A percentile compares a stretch with the other conserved stretches of the same genome.
Conservation (phyloP, 768 basidiomycete species). For the Termitomyces sp. region DNA sequence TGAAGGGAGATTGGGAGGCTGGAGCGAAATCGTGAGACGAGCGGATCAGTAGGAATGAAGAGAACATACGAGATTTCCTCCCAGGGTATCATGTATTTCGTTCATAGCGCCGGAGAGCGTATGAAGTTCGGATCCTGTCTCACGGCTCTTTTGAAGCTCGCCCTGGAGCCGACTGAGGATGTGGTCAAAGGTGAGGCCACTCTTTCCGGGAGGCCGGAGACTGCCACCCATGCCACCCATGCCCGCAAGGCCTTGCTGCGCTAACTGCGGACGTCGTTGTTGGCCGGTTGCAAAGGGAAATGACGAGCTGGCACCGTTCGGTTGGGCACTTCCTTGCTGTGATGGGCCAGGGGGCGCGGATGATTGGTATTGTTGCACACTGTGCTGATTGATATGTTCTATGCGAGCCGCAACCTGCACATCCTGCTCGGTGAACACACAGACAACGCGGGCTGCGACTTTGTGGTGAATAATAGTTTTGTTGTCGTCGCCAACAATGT, state of each 20-base stretch:
- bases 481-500: slow-evolving; percentile 98
- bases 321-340: slow-evolving; percentile 12
- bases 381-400: slow-evolving; percentile 60
- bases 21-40: slow-evolving; percentile 2
- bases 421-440: slow-evolving; percentile 84
- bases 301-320: slow-evolving; percentile 13
- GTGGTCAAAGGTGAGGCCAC: slow-evolving; percentile 88
- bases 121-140: slow-evolving; percentile 84
- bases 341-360: slow-evolving; percentile 12
- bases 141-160: slow-evolving; percentile 93
- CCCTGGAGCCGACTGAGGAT: slow-evolving; percentile 84
- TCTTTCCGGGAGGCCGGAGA: slow-evolving; percentile 71
- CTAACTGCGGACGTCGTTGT: slow-evolving; percentile 52
- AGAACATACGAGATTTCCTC: slow-evolving; percentile 67
- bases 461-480: slow-evolving; percentile 98
- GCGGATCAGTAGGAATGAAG: background rate
- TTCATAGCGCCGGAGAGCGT: slow-evolving; percentile 72
- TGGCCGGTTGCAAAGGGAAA: slow-evolving; percentile 25
- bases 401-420: slow-evolving; percentile 65
- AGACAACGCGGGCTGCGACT: slow-evolving; percentile 90
- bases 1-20: slow-evolving; percentile 58
- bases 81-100: slow-evolving; percentile 90
- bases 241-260: slow-evolving; percentile 55
- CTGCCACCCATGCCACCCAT: slow-evolving; percentile 77
- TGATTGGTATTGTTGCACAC: slow-evolving; percentile 31